Conservation (phyloP, 1,284 basidiomycete species). For the Phellopilus nigrolimitatus region DNA sequence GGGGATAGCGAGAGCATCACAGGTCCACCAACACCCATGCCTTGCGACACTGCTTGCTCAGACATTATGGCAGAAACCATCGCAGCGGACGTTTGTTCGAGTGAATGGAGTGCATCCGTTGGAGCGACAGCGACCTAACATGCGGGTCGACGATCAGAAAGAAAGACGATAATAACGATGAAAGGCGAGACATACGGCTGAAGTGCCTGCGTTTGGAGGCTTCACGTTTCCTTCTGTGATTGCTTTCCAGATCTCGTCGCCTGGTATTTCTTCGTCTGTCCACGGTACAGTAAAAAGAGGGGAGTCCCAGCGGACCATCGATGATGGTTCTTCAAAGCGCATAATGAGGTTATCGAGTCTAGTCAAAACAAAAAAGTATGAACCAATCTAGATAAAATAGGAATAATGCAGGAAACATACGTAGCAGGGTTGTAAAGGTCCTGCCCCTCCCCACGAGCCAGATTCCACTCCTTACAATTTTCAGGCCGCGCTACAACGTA, state of each 20-base stretch:
- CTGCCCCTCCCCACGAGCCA: constrained; percentile 40
- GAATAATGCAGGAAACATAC: constrained; percentile 40
- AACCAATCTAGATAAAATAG: constrained; percentile 1
- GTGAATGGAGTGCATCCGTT: constrained; percentile 72
- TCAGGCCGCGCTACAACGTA: constrained; percentile 79
- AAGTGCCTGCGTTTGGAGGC: constrained; percentile 85
- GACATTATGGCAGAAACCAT: constrained; percentile 68
- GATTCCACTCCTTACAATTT: constrained; percentile 77
- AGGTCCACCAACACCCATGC: constrained; percentile 45
- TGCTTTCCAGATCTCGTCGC: constrained; percentile 75
- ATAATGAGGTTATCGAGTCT: constrained; percentile 88
- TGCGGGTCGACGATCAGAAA: constrained; percentile 15
- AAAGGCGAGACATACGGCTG: constrained; percentile 51
- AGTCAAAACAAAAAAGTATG: neutral
- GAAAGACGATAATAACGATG: constrained; percentile 7
- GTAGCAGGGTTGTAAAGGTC: constrained; percentile 65
- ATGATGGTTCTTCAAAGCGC: constrained; percentile 93
- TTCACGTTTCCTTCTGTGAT: constrained; percentile 77
- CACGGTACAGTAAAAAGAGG: constrained; percentile 85
- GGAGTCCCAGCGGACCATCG: constrained; percentile 96
- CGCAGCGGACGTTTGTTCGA: constrained; percentile 66
- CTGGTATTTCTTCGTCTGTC: constrained; percentile 68
- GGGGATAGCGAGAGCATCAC: constrained; percentile 47
- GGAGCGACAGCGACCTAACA: constrained; percentile 70
- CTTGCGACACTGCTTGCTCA: constrained; percentile 43